phyloP scores from a whole-genome alignment of 2,329 filamentous ascomycete species.

The Thyridium curvatum region DNA sequence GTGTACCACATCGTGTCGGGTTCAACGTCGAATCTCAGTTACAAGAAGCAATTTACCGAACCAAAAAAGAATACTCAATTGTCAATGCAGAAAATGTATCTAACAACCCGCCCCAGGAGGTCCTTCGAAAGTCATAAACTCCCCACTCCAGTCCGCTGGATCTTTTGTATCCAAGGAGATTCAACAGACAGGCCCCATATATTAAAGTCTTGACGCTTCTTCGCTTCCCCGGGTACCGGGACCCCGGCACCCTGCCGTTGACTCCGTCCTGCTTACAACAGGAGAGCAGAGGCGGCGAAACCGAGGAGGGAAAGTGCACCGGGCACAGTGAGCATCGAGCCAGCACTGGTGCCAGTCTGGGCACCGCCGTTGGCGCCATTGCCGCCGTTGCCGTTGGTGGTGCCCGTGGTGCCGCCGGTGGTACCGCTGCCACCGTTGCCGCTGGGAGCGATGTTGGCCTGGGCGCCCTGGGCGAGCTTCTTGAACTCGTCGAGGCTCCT shows the following conservation, averaged over 20 bases:
- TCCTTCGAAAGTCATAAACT: no score
- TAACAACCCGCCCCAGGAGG: constrained; percentile 1
- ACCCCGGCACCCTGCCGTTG: background rate
- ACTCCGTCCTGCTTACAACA: constrained; percentile 29
- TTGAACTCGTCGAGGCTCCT: constrained; percentile 16
- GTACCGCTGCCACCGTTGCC: constrained; percentile 9
- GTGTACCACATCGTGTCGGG: no score
- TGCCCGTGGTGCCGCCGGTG: constrained; percentile 8
- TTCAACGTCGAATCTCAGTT: no score
- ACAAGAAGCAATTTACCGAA: background rate
- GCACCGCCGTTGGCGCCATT: constrained; percentile 11
- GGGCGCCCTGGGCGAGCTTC: no score
- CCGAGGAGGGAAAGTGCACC: constrained; percentile 34
- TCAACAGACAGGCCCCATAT: background rate
- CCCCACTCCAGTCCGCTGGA: no score
- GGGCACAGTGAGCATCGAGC: constrained; percentile 26
- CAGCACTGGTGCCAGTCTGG: constrained; percentile 16
- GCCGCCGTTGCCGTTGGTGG: constrained; percentile 12
- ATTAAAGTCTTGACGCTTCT: constrained; percentile 9
- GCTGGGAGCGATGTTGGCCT: constrained; percentile 6
- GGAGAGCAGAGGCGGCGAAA: constrained; percentile 31
- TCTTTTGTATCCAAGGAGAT: no score
- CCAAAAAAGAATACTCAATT: background rate
- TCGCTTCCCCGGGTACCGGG: background rate
- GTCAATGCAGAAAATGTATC: constrained; percentile 1